Evolutionary conservation across 495 filamentous ascomycete genomes (phyloP), one percentile per base, ranked within the genome.

Genomic region (Annulohypoxylon bovei): DNA sequence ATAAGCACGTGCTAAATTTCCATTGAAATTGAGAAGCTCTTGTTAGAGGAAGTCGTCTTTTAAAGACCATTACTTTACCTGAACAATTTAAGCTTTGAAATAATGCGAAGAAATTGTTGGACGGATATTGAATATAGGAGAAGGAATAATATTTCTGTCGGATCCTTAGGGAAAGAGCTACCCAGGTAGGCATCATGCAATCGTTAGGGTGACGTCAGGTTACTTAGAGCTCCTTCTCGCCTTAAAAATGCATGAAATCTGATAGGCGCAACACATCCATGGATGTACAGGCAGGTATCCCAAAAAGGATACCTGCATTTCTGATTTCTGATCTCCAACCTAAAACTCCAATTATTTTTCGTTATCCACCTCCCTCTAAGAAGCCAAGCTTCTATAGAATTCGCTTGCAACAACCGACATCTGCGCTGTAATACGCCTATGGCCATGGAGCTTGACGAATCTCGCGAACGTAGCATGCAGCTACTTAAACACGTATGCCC

Each of bases 1-100:
- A 72, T 67, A 72, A 72, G 54, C 69, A 72, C 69, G 54, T 72
- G 69, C 53, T 50, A 70, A 25, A 5, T 7, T 39, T 42, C 46
- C 4, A 28, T 28, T 28, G 23, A 28, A 14, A 22, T 47, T 47
- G 18, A 4, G 23, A 25, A 28, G 23, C 46, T 28, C 12, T 28
- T 50, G 23, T 28, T 3, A 6, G 11, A 50, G n/a, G 46, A 50
- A n/a, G 12, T 23, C 22, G 12, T 28, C 9, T 11, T 23, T 22
- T 25, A n/a, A 11, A n/a, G 4, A 27, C 12, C 5, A 28, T 50
- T 50, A 6, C 25, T 50, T 12, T 25, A 4, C 8, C 7, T 47
- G 6, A 5, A 25, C 12, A 23, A 23, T 47, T 47, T 14, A 0
- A 18, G 22, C 18, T 25, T 14, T 12, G 11, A 12, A 12, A 14